Percentiles rank a stretch among this genome's conserved stretches.
phyloP scores from a whole-genome alignment of 202 grass and related monocot genomes.

The Hordeum pubiflorum region DNA sequence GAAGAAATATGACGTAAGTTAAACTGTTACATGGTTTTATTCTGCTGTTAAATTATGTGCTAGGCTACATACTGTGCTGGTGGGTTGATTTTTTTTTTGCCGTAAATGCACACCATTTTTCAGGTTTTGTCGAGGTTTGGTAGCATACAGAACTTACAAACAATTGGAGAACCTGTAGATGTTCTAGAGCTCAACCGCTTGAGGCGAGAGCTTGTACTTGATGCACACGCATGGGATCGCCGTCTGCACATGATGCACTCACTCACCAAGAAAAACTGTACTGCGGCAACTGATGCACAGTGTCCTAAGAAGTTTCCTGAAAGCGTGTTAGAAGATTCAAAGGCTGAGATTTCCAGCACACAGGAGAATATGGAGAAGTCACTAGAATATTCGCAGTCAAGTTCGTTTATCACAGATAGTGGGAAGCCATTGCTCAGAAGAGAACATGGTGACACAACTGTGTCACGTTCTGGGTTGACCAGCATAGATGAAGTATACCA shows the following conservation, averaged over 20 bases:
- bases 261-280: conserved; percentile 54
- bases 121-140: conserved; percentile 39
- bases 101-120: conserved; percentile 5
- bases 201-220: conserved; percentile 58
- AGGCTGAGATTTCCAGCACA: conserved; percentile 13
- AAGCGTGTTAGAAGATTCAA: conserved; percentile 29
- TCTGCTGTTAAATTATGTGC: neutral
- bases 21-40: conserved; percentile 22
- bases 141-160: conserved; percentile 36
- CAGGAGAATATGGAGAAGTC: conserved; percentile 22
- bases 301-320: conserved; percentile 29
- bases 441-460: conserved; percentile 18
- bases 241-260: conserved; percentile 62
- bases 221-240: conserved; percentile 68
- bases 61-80: neutral
- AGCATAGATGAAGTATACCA: conserved; percentile 41
- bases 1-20: conserved; percentile 84
- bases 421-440: conserved; percentile 6
- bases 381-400: conserved; percentile 25
- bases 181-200: conserved; percentile 75
- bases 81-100: conserved; percentile 9
- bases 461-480: conserved; percentile 32
- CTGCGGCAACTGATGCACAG: conserved; percentile 24
- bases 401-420: conserved; percentile 2
- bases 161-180: conserved; percentile 42